Percentiles rank a stretch among this genome's conserved stretches.
These are phyloP conservation scores for Verticillium klebahnii DNA, from an alignment of 2,329 filamentous ascomycete species.

Conservation along the genomic window DNA sequence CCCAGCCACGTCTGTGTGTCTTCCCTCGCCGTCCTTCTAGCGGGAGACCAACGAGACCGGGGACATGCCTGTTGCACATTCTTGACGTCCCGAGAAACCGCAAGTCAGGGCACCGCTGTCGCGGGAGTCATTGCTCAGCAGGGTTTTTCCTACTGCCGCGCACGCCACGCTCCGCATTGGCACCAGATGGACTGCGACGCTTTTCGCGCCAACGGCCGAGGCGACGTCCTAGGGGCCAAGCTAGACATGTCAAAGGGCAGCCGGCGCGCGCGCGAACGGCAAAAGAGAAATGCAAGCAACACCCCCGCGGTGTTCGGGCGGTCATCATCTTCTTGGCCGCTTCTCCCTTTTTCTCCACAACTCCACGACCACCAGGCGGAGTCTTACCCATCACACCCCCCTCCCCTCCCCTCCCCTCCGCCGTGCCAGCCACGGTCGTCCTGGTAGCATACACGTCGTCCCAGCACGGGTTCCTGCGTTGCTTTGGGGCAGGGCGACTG, in stretches of 20 bases:
- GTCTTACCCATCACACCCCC: not conserved
- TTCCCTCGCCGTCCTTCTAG: not conserved
- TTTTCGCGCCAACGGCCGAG: not conserved
- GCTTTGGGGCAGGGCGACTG: not conserved
- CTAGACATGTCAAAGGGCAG: not conserved
- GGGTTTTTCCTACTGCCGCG: not conserved
- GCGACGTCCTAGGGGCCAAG: not conserved
- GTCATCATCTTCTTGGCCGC: not conserved
- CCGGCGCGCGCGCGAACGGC: not conserved
- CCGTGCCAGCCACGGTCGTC: not conserved
- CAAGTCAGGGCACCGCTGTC: constrained; percentile 8
- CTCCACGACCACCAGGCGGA: not conserved
- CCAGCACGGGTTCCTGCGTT: not conserved
- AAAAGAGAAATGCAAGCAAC: not conserved
- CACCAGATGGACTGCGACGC: not conserved
- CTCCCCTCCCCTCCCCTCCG: not conserved
- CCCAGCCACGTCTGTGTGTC: not conserved
- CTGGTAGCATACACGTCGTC: not conserved
- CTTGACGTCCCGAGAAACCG: constrained; percentile 7
- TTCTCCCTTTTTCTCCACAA: not conserved
- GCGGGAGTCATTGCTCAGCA: not conserved
- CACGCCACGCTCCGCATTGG: not conserved
- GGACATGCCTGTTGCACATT: not conserved
- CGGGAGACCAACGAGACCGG: not conserved
- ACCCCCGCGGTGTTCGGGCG: not conserved